Conservation (phyloP, 768 basidiomycete species). For the Pleurotus ostreatus region DNA sequence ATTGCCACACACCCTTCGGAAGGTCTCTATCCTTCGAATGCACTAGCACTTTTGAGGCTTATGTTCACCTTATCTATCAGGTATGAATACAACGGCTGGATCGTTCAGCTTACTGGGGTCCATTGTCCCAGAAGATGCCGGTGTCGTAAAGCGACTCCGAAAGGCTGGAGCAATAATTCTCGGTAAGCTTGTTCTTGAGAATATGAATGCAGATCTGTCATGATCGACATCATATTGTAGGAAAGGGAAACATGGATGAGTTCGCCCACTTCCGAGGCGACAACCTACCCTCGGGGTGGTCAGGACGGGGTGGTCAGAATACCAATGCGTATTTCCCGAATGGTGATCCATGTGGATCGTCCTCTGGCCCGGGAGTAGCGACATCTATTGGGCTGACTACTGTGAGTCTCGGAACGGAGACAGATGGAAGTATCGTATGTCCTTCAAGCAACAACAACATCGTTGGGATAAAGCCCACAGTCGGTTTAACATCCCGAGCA, state of each 20-base stretch:
- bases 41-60: neutral
- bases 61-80: neutral
- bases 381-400: conserved; percentile 49
- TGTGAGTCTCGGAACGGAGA: conserved; percentile 46
- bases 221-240: neutral
- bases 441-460: conserved; percentile 50
- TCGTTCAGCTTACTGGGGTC: conserved; percentile 39
- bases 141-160: conserved; percentile 35
- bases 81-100: conserved; percentile 18
- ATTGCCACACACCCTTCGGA: conserved; percentile 42
- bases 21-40: conserved; percentile 20
- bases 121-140: conserved; percentile 41
- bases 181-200: neutral
- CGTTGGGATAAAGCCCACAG: conserved; percentile 57
- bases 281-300: conserved; percentile 48
- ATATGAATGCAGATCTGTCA: neutral
- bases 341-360: conserved; percentile 54
- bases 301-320: conserved; percentile 51
- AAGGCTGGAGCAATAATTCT: conserved; percentile 6
- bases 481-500: conserved; percentile 55
- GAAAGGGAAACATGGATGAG: neutral
- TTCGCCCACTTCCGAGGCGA: conserved; percentile 1
- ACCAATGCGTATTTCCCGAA: conserved; percentile 47
- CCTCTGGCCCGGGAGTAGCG: conserved; percentile 54
- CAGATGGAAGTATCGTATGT: conserved; percentile 52